Evolutionary conservation across 2,329 filamentous ascomycete genomes (phyloP), one percentile per base, ranked within the genome.

Genomic region (Botrytis porri): DNA sequence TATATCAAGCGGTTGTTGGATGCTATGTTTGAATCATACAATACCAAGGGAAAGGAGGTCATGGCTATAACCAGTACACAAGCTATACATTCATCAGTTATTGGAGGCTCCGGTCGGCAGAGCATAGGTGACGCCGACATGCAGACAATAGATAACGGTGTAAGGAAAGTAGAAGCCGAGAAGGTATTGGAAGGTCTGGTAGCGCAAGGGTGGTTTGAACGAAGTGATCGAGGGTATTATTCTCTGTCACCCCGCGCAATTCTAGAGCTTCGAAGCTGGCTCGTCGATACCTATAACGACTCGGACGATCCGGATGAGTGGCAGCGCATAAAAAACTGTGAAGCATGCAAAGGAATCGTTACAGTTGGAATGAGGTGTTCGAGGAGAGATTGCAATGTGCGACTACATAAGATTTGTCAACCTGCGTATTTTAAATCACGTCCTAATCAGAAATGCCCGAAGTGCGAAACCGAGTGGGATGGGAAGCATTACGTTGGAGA

Each of bases 201-300:
- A 0, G 87, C 89, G 4, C 92, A 96, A 78, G 92, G 92, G 4
- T 99, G 96, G 93, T 87, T 99, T 72, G 91, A 95, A 81, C 89
- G 89, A 80, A 96, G 92, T 74, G 79, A 81, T 25, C 86, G 86
- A 18, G 90, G 90, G 0, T 97, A 91, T 82, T 98, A 94, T 81
- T 89, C 87, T 29, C 85, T 98, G 29, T 91, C 90, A 69, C 88
- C 94, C 4, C 88, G 95, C 14, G 92, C 90, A 2, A 84, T 99
- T 77, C 89, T 98, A 85, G 96, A 99, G 84, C 84, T 99, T 73
- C 87, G 92, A 73, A 86, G 88, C 2, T 98, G 95, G 90, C 86
- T 99, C 66, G 84, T 93, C n/a, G 92, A 93, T 70, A 93, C 92
- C 41, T 99, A 97, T 82, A 98, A 99, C 80, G 93, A 97, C 72